phyloP scores from a whole-genome alignment of 768 basidiomycete species.

The Boletellus sp. region DNA sequence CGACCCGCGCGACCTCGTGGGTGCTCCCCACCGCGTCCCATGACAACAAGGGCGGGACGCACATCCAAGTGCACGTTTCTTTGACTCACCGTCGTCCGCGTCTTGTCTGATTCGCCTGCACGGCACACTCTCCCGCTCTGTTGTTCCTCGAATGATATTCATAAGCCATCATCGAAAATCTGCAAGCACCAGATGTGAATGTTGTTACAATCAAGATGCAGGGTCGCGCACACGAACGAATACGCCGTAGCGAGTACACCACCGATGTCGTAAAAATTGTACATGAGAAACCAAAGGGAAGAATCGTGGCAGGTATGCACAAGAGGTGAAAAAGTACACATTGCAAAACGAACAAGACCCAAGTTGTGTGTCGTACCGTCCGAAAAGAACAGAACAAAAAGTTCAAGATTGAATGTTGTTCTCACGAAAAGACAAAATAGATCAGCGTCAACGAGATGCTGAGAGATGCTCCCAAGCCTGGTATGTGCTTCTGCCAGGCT shows the following conservation, averaged over 20 bases:
- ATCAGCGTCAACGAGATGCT: constrained; percentile 13
- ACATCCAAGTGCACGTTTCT: background rate
- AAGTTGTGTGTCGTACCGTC: constrained; percentile 7
- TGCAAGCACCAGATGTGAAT: background rate
- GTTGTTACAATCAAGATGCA: constrained; percentile 24
- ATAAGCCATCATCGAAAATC: background rate
- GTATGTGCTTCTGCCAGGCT: constrained; percentile 24
- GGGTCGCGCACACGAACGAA: constrained; percentile 22
- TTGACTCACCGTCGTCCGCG: background rate
- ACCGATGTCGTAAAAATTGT: constrained; percentile 18
- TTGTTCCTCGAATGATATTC: constrained; percentile 10
- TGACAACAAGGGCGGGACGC: background rate
- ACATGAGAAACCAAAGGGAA: constrained; percentile 5
- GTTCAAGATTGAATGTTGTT: background rate
- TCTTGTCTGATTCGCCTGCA: background rate
- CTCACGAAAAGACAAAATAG: constrained; percentile 20
- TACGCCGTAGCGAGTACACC: constrained; percentile 9
- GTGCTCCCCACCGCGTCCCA: background rate
- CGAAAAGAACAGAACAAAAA: constrained; percentile 7
- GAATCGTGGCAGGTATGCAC: constrained; percentile 14
- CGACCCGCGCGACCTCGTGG: too few relatives aligned
- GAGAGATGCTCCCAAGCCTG: constrained; percentile 15
- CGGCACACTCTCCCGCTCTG: background rate
- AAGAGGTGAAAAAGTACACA: constrained; percentile 11
- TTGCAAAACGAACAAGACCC: constrained; percentile 5